Percentiles rank a stretch among this genome's conserved stretches.
These are phyloP conservation scores for Oryza coarctata DNA, from an alignment of 176 grass and related monocot genomes.

Conservation along the genomic window DNA sequence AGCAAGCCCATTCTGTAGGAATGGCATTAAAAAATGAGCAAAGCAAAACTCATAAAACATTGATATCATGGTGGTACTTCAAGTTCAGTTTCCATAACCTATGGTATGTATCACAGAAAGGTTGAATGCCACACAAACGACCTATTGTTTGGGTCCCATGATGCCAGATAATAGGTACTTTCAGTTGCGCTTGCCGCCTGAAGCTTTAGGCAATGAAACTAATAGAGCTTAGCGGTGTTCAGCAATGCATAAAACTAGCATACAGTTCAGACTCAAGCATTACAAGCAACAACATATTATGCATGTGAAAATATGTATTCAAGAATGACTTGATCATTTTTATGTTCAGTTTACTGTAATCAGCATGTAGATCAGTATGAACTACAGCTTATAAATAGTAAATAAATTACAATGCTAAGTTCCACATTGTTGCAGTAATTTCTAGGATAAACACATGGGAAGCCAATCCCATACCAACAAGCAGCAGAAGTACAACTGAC, in stretches of 20 bases:
- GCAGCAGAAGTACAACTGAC: not conserved
- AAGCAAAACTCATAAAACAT: not conserved
- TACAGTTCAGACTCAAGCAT: not conserved
- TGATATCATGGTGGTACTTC: not conserved
- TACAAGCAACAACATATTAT: not conserved
- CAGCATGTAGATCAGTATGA: not conserved
- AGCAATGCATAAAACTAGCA: not conserved
- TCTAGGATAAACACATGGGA: not conserved
- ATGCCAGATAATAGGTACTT: not conserved
- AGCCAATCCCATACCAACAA: not conserved
- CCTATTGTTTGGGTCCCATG: not conserved
- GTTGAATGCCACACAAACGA: not conserved
- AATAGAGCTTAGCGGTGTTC: not conserved
- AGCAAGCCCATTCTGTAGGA: constrained; percentile 76
- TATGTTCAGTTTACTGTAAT: not conserved
- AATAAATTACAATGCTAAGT: too few relatives aligned
- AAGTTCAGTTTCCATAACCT: not conserved
- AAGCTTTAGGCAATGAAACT: not conserved
- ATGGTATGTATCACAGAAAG: not conserved
- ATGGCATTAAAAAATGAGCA: not conserved
- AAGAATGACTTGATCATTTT: not conserved
- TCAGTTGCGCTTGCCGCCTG: not conserved
- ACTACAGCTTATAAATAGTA: too few relatives aligned
- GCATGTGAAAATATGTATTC: not conserved
- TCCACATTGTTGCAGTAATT: not conserved